Evolutionary conservation across 2,329 filamentous ascomycete genomes (phyloP), one percentile per base, ranked within the genome.

Genomic region (Epichloe glyceriae): DNA sequence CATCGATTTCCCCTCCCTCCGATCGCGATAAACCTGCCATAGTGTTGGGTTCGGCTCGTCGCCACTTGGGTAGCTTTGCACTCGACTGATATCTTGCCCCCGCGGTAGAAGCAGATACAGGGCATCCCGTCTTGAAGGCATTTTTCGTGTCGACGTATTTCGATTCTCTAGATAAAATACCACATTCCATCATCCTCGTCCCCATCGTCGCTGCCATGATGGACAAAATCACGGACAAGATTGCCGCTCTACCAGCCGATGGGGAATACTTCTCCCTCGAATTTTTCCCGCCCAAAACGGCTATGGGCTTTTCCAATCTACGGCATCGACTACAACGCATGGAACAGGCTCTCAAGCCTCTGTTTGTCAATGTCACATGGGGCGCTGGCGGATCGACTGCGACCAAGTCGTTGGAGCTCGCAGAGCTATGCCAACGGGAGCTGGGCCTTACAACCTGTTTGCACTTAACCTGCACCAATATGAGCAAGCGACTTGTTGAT

Each of bases 331-430:
- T 98, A 53, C 86, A 94, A 66, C 88, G 93, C 65, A 97, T 98
- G 93, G 83, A 93, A 47, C 82, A 88, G 56, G 90, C 88, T 14
- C 76, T 98, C 52, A 85, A 87, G 14, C 93, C 93, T 42, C 78
- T 97, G 44, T 98, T 98, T 64, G 88, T 98, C 55, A 97, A 90
- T 52, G 89, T 98, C 48, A 98, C 93, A 49, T 98, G 93, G 93
- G 93, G 93, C 48, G 93, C 93, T 26, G 93, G 93, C 54, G 93
- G 93, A 49, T 94, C 86, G 56, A 98, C 93, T 0, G 85, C 89
- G 4, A 79, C 80, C 52, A 95, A 95, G 71, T 95, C 88, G 34
- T 80, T 98, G 53, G 89, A 96, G 68, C 78, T 98, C 55, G 93
- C 93, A 44, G 91, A 97, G 71, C 80, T 97, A 61, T 96, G 90